phyloP scores from a whole-genome alignment of 192 early-diverging fungal species.

The Chytriomyces confervae region DNA sequence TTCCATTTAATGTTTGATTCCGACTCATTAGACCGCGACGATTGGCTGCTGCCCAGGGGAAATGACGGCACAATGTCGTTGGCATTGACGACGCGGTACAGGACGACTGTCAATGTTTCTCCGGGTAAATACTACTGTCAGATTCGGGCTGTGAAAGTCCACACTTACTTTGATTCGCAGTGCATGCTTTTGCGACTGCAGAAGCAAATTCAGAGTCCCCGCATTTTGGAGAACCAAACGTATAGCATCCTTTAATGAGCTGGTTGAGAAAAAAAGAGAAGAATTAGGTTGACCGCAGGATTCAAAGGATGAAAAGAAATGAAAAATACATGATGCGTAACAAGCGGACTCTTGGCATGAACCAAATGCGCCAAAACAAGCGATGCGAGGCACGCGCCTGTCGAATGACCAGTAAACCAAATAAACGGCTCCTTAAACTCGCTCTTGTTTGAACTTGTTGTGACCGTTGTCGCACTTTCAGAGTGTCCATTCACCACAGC shows the following conservation, averaged over 20 bases:
- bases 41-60: slow-evolving; percentile 25
- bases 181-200: slow-evolving; percentile 4
- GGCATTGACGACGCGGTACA: slow-evolving; percentile 39
- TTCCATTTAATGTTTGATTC: background rate
- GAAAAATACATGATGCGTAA: slow-evolving; percentile 14
- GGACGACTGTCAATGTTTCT: slow-evolving; percentile 20
- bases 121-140: background rate
- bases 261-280: background rate
- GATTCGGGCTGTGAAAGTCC: background rate
- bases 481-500: too few species aligned
- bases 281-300: background rate
- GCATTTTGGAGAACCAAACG: slow-evolving; percentile 42
- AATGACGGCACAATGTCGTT: slow-evolving; percentile 32
- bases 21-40: background rate
- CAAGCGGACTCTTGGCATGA: slow-evolving; percentile 11
- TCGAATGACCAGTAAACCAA: slow-evolving; percentile 40
- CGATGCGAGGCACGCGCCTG: slow-evolving; percentile 28
- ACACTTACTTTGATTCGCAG: slow-evolving; percentile 16
- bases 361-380: slow-evolving; percentile 35
- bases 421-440: slow-evolving; percentile 7
- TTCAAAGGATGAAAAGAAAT: background rate
- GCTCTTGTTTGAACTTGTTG: too few species aligned
- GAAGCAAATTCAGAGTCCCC: slow-evolving; percentile 36
- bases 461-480: too few species aligned
- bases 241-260: slow-evolving; percentile 37